Conservation (phyloP, 257 asterid genomes). For the Marsdenia floribunda region DNA sequence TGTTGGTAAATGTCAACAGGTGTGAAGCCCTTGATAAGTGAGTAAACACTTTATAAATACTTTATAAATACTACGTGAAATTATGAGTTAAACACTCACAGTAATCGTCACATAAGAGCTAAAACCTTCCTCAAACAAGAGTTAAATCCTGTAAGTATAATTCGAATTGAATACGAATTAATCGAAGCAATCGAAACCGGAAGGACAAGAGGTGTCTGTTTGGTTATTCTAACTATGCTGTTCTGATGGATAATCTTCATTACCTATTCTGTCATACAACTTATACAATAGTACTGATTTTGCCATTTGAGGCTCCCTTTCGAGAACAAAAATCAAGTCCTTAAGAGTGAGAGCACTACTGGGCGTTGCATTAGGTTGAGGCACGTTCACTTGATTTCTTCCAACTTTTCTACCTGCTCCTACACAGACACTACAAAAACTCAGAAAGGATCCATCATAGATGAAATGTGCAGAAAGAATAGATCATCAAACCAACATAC, state of each 20-base stretch:
- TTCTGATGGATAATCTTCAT: constrained; percentile 31
- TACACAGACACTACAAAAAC: neutral
- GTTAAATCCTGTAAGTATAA: no score
- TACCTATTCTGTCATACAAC: constrained; percentile 43
- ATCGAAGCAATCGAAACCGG: no score
- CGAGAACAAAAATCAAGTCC: constrained; percentile 77
- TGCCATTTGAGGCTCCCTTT: constrained; percentile 94
- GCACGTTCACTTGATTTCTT: constrained; percentile 47
- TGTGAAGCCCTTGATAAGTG: no score
- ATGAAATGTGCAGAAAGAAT: neutral
- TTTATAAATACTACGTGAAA: no score
- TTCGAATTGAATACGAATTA: no score
- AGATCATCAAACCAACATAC: constrained; percentile 32
- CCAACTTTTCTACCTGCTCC: constrained; percentile 56
- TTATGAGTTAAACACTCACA: no score
- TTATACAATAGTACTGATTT: constrained; percentile 62
- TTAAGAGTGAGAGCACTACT: constrained; percentile 47
- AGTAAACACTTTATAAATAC: no score
- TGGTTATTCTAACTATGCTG: constrained; percentile 10
- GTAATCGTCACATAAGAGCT: no score
- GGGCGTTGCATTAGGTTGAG: constrained; percentile 43
- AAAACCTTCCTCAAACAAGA: no score
- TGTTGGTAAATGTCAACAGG: no score
- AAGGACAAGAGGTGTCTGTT: no score
- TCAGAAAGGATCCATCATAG: neutral